Evolutionary conservation across 805 yeast genomes (phyloP).

Genomic region (Kuraishia borneana): DNA sequence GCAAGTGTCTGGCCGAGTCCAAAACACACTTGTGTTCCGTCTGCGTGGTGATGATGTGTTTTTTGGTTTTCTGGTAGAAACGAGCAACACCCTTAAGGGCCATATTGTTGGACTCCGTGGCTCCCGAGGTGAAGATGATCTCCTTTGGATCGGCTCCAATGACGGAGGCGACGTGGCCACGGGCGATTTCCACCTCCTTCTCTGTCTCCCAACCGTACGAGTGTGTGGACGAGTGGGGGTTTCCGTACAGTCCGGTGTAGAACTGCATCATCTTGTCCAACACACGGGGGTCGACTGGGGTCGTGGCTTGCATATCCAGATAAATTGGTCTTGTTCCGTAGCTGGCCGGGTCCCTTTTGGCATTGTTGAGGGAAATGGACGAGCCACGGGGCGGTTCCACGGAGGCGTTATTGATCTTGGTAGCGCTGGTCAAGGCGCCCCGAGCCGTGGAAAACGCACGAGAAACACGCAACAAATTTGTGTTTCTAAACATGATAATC

Average conservation of each 20-base stretch:
- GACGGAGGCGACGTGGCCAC: conserved; percentile 70
- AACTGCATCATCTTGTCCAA: conserved; percentile 77
- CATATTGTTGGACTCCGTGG: conserved; percentile 95
- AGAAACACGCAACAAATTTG: no score
- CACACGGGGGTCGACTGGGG: conserved; percentile 96
- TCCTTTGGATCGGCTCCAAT: conserved; percentile 94
- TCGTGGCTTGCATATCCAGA: conserved; percentile 95
- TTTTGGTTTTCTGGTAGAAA: conserved; percentile 81
- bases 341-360: conserved; percentile 29
- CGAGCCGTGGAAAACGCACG: not conserved
- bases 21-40: conserved; percentile 99
- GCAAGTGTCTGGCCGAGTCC: conserved; percentile 89
- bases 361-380: conserved; percentile 23
- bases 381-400: conserved; percentile 36
- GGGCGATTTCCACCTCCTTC: conserved; percentile 77
- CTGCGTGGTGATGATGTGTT: conserved; percentile 90
- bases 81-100: conserved; percentile 92
- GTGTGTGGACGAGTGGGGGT: conserved; percentile 96
- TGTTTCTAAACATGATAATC: no score
- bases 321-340: conserved; percentile 83
- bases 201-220: conserved; percentile 99
- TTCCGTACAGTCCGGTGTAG: conserved; percentile 90
- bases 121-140: conserved; percentile 94
- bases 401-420: conserved; percentile 12
- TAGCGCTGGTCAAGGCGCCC: conserved; percentile 8